These are phyloP conservation scores for Clitopilus passeckerianus DNA, from an alignment of 768 basidiomycete species.

Conservation along the genomic window DNA sequence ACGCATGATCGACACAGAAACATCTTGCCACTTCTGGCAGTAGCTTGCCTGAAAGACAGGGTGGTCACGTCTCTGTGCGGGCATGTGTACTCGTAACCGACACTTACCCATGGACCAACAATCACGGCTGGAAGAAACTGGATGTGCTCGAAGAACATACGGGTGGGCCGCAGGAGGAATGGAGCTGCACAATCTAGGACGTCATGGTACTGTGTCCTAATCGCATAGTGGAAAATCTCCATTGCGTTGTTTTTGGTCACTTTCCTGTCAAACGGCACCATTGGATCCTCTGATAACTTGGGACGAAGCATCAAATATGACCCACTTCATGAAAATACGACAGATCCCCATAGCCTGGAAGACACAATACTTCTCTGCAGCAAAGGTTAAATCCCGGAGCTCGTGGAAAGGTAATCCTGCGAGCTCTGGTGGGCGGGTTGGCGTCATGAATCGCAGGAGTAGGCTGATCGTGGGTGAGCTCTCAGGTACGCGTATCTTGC, in stretches of 20 bases:
- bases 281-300: neutral
- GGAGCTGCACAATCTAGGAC: slow-evolving; percentile 16
- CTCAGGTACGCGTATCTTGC: slow-evolving; percentile 18
- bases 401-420: slow-evolving; percentile 9
- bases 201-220: slow-evolving; percentile 14
- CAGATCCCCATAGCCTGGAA: slow-evolving; percentile 21
- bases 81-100: neutral
- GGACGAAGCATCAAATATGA: neutral
- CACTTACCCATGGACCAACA: neutral
- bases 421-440: slow-evolving; percentile 16
- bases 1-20: neutral
- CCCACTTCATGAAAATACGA: neutral
- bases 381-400: slow-evolving; percentile 18
- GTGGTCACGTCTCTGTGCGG: neutral
- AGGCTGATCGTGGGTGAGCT: slow-evolving; percentile 15
- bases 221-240: slow-evolving; percentile 15
- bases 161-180: slow-evolving; percentile 1
- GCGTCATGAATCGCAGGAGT: slow-evolving; percentile 21
- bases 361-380: slow-evolving; percentile 27
- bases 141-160: neutral
- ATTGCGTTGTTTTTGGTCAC: slow-evolving; percentile 10
- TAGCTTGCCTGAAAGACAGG: neutral
- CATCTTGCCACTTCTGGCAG: neutral
- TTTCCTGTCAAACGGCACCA: slow-evolving; percentile 2
- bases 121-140: neutral